A percentile compares a stretch with the other conserved stretches of the same genome.
phyloP scores from a whole-genome alignment of 495 filamentous ascomycete species.

The Cercophora sp. region DNA sequence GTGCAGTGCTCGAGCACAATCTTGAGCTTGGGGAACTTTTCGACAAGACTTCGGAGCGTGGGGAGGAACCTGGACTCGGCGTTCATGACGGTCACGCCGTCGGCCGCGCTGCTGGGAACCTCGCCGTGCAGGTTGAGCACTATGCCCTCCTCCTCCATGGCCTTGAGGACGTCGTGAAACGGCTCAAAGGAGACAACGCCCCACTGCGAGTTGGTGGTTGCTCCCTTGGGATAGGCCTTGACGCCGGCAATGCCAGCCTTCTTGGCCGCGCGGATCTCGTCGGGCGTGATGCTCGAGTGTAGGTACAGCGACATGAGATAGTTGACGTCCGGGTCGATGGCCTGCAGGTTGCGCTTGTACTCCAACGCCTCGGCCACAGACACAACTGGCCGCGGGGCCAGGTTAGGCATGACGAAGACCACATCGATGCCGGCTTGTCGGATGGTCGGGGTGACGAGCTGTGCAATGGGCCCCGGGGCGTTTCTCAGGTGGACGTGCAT shows the following conservation, averaged over 20 bases:
- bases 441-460: constrained; percentile 75
- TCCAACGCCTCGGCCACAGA: constrained; percentile 69
- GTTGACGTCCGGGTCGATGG: constrained; percentile 66
- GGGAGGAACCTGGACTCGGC: constrained; percentile 82
- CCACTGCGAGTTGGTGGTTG: constrained; percentile 80
- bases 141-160: constrained; percentile 58
- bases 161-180: constrained; percentile 70
- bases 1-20: constrained; percentile 84
- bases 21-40: constrained; percentile 70
- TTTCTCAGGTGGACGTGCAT: constrained; percentile 68
- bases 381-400: constrained; percentile 61
- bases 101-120: constrained; percentile 50
- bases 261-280: constrained; percentile 70
- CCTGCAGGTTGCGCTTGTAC: constrained; percentile 64
- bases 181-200: constrained; percentile 69
- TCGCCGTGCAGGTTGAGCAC: constrained; percentile 62
- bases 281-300: constrained; percentile 65
- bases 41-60: constrained; percentile 64
- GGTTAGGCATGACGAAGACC: constrained; percentile 60
- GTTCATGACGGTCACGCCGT: constrained; percentile 72
- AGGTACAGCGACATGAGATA: constrained; percentile 91
- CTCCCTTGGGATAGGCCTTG: constrained; percentile 51
- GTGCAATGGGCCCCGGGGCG: constrained; percentile 64
- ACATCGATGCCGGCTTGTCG: constrained; percentile 66
- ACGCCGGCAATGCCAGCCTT: constrained; percentile 60